These are phyloP conservation scores for Smallanthus sonchifolius DNA, from an alignment of 129 eudicot species.

Conservation along the genomic window DNA sequence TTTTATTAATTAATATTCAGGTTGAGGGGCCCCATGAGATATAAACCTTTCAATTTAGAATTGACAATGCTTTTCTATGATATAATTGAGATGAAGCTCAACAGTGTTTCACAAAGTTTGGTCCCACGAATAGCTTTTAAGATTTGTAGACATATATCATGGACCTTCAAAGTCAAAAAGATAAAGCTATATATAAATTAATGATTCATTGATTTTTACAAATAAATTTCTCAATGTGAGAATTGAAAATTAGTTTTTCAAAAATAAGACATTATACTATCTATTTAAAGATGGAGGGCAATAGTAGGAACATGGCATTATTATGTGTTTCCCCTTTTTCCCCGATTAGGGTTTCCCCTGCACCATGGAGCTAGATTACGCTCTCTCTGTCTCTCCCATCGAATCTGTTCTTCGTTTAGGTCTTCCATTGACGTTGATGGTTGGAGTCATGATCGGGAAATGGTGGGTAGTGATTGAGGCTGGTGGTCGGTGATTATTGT, in stretches of 20 bases:
- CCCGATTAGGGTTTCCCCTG: too few relatives aligned
- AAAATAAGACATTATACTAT: background rate
- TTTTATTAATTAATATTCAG: background rate
- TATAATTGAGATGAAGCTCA: conserved; percentile 20
- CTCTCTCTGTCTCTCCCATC: too few relatives aligned
- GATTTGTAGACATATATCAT: conserved; percentile 19
- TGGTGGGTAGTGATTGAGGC: too few relatives aligned
- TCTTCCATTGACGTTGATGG: too few relatives aligned
- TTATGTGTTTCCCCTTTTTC: too few relatives aligned
- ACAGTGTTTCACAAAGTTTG: conserved; percentile 22
- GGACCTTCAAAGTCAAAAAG: conserved; percentile 30
- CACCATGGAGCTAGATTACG: too few relatives aligned
- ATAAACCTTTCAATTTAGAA: background rate
- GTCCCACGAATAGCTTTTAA: conserved; percentile 27
- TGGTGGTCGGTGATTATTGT: too few relatives aligned
- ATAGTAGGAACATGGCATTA: too few relatives aligned
- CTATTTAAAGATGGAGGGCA: too few relatives aligned
- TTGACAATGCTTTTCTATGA: background rate
- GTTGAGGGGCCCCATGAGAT: background rate
- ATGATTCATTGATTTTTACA: background rate
- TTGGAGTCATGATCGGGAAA: too few relatives aligned
- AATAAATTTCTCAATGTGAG: background rate
- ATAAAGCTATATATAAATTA: background rate
- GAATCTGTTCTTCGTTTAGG: too few relatives aligned
- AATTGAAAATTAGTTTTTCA: background rate